Evolutionary conservation across 1,139 yeast species (phyloP), one percentile per base, ranked within the genome.

Genomic region (Saccharomyces hybrid): DNA sequence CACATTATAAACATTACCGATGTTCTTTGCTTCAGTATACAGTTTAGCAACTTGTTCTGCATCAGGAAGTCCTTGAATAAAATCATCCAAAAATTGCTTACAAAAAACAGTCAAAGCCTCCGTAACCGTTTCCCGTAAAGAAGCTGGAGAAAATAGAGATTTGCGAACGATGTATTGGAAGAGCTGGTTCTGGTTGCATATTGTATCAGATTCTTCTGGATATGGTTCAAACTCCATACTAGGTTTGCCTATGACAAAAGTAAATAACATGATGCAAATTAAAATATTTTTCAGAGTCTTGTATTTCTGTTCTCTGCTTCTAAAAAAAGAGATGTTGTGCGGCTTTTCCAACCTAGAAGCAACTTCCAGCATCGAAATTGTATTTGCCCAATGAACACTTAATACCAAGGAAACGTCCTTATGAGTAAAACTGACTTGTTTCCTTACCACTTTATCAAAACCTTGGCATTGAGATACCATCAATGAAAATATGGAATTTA

Each of bases 301-400:
- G 52, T 59, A 69, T 54, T 68, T 68, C 54, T 69, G 72, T 56
- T 69, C 72, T 48, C 63, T 65, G 8, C 72, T 69, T 27, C 62
- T 59, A 53, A 80, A 61, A 54, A 78, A 76, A 4, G 68, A 63
- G 2, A 66, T 61, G 52, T 73, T 72, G 4, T 77, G 68, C 14
- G 68, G 62, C 7, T 60, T 62, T 1, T 79, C 79, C 28, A 77
- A 62, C 60, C 89, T 74, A 1, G 81, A 72, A 0, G 82, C 64
- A 28, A 82, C 77, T 63, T 84, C 89, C 52, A 75, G 67, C 78
- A 82, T 77, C 50, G 79, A 75, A 31, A 84, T 75, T 0, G 86
- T 81, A 59, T 82, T 78, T 4, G 57, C 83, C 83, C 62, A 83
- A 69, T 54, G 78, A 52, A 32, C 65, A 49, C 48, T 75, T 61